Evolutionary conservation across 345 rosid species (phyloP).

Genomic region (Trapa bicornis): DNA sequence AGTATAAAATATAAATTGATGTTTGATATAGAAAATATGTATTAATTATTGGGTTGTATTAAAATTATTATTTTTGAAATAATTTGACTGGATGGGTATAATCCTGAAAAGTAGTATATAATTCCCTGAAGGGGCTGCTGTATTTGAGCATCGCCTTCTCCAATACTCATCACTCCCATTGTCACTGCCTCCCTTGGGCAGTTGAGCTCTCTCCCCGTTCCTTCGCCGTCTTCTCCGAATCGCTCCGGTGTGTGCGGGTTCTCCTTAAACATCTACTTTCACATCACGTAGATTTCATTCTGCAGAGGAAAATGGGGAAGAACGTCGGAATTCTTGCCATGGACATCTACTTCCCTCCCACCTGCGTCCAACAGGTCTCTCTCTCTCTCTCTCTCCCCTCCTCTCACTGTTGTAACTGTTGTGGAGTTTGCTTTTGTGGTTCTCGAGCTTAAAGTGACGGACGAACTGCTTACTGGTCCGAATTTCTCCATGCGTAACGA

Average conservation of each 20-base stretch:
- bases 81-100: too few relatives aligned
- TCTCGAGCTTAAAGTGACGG: too few relatives aligned
- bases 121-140: background rate
- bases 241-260: background rate
- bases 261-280: background rate
- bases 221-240: background rate
- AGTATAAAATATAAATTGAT: too few relatives aligned
- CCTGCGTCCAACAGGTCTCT: conserved; percentile 83
- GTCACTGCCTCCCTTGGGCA: background rate
- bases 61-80: too few relatives aligned
- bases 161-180: background rate
- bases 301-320: conserved; percentile 48
- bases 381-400: conserved; percentile 1
- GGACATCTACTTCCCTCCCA: conserved; percentile 96
- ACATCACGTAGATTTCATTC: background rate
- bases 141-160: background rate
- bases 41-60: too few relatives aligned
- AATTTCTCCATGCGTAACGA: too few relatives aligned
- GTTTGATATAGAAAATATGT: too few relatives aligned
- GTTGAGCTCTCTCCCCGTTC: background rate
- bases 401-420: background rate
- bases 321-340: conserved; percentile 93
- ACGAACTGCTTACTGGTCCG: too few relatives aligned
- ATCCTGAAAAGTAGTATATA: background rate
- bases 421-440: background rate